Percentiles rank a stretch among this genome's conserved stretches.
phyloP scores from a whole-genome alignment of 352 stramenopile species.

The Phytophthora ohioensis region DNA sequence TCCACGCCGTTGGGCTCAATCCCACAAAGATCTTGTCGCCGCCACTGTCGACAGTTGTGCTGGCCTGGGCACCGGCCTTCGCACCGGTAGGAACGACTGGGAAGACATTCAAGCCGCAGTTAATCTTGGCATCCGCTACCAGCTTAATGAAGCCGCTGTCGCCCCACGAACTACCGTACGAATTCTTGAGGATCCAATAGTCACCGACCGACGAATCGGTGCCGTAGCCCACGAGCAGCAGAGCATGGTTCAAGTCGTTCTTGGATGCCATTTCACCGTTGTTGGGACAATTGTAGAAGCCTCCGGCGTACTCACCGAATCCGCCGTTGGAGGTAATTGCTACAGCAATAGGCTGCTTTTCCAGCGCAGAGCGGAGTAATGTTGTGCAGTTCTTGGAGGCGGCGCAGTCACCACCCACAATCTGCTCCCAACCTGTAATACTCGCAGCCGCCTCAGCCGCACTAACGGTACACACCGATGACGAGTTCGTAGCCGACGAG shows the following conservation, averaged over 20 bases:
- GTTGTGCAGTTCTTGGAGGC: slow-evolving; percentile 56
- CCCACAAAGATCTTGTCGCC: slow-evolving; percentile 71
- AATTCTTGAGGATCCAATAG: slow-evolving; percentile 90
- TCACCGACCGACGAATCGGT: slow-evolving; percentile 63
- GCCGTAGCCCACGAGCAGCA: slow-evolving; percentile 82
- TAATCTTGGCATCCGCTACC: slow-evolving; percentile 72
- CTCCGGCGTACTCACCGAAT: slow-evolving; percentile 77
- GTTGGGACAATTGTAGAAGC: slow-evolving; percentile 82
- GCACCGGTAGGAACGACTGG: slow-evolving; percentile 74
- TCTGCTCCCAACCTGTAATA: slow-evolving; percentile 76
- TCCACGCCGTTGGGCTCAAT: slow-evolving; percentile 63
- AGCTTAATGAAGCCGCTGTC: slow-evolving; percentile 72
- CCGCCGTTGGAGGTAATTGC: slow-evolving; percentile 77
- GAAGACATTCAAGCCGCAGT: slow-evolving; percentile 85
- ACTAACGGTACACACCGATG: slow-evolving; percentile 45
- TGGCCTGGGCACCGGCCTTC: slow-evolving; percentile 50
- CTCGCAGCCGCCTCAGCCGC: slow-evolving; percentile 63
- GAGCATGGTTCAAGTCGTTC: slow-evolving; percentile 79
- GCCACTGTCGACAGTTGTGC: slow-evolving; percentile 66
- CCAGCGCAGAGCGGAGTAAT: slow-evolving; percentile 64
- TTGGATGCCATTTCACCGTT: slow-evolving; percentile 67
- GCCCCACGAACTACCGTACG: slow-evolving; percentile 77
- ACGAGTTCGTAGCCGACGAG: slow-evolving; percentile 38
- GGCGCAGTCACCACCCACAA: slow-evolving; percentile 69
- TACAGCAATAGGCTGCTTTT: slow-evolving; percentile 77